phyloP scores from a whole-genome alignment of 305 asterid genomes.

The Euphrasia arctica region DNA sequence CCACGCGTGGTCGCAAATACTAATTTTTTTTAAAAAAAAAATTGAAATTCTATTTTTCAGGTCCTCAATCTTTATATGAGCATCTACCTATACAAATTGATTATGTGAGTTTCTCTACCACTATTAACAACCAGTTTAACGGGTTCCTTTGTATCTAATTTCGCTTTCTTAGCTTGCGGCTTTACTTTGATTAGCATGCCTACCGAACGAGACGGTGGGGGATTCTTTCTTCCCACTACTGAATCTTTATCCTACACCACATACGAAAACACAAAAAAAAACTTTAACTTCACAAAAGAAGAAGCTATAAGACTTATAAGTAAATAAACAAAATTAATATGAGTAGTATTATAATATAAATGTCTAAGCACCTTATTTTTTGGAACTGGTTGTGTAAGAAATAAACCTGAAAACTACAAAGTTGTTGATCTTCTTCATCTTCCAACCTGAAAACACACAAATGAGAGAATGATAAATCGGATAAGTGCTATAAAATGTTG shows the following conservation, averaged over 20 bases:
- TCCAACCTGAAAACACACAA: too few species aligned
- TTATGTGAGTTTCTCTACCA: slow-evolving; percentile 2
- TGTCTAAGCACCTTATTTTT: slow-evolving; percentile 46
- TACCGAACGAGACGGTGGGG: slow-evolving; percentile 42
- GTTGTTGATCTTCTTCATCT: slow-evolving; percentile 73
- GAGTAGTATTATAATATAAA: neutral
- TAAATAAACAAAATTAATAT: too few species aligned
- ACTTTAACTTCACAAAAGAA: neutral
- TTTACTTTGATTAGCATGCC: slow-evolving; percentile 64
- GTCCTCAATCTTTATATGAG: too few species aligned
- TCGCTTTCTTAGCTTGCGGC: slow-evolving; percentile 86
- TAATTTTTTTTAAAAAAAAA: too few species aligned
- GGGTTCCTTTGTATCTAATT: slow-evolving; percentile 30
- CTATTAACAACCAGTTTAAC: neutral
- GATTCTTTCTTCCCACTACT: slow-evolving; percentile 43
- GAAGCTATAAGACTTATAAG: neutral
- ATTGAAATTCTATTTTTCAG: too few species aligned
- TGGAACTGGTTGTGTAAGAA: slow-evolving; percentile 42
- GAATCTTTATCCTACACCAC: slow-evolving; percentile 42
- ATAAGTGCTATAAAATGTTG: too few species aligned
- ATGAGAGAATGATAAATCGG: too few species aligned
- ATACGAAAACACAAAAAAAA: neutral
- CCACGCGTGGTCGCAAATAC: too few species aligned
- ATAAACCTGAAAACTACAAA: slow-evolving; percentile 77
- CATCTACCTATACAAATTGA: too few species aligned